phyloP scores from a whole-genome alignment of 148 eudicot species.

The Rhododendron vialii region DNA sequence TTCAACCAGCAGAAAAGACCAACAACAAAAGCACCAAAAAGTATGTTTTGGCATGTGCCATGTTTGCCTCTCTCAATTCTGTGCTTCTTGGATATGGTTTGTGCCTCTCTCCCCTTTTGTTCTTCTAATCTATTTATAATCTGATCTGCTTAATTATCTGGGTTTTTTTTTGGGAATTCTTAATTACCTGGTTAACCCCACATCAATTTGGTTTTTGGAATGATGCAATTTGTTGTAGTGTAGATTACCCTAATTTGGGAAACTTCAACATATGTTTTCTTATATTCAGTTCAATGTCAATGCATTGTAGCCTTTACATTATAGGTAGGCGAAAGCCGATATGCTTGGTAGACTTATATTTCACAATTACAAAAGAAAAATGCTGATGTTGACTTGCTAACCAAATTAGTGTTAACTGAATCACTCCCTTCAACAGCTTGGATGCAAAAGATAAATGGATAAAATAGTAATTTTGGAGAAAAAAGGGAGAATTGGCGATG shows the following conservation, averaged over 20 bases:
- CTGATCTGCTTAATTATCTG: neutral
- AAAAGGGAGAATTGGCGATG: neutral
- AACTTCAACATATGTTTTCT: neutral
- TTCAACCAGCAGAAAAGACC: conserved; percentile 21
- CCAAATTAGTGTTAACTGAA: neutral
- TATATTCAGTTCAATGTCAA: neutral
- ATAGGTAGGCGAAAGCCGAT: neutral
- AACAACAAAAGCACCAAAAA: conserved; percentile 25
- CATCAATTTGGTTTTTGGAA: neutral
- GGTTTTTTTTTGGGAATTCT: neutral
- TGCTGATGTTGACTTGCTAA: neutral
- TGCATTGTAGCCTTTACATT: neutral
- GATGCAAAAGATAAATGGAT: neutral
- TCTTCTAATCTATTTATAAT: neutral
- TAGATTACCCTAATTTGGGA: neutral
- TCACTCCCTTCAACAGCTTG: neutral
- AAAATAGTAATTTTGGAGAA: neutral
- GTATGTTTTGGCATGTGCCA: conserved; percentile 64
- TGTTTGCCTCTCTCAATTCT: conserved; percentile 75
- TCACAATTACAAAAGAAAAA: neutral
- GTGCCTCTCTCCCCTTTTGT: neutral
- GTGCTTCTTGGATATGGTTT: conserved; percentile 85
- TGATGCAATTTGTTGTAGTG: neutral
- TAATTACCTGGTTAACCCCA: neutral
- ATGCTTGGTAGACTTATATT: neutral